These are phyloP conservation scores for Amanita subjunquillea DNA, from an alignment of 768 basidiomycete species.

Conservation along the genomic window DNA sequence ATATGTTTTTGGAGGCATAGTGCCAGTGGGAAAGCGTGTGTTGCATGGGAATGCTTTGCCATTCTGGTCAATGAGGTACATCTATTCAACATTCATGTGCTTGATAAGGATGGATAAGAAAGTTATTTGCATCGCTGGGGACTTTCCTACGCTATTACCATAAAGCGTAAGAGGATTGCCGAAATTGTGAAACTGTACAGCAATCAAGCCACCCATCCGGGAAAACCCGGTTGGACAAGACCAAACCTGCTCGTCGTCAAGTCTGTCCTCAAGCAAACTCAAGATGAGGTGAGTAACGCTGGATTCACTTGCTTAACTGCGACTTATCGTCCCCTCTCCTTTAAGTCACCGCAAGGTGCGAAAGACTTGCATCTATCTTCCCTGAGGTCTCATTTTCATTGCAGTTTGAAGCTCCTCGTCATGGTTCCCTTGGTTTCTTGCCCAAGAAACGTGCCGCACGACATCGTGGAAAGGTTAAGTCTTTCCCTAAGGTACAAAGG, in stretches of 20 bases:
- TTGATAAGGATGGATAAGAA: neutral
- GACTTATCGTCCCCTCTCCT: neutral
- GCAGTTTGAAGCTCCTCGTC: constrained; percentile 96
- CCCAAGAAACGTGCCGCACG: constrained; percentile 95
- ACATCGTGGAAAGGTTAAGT: constrained; percentile 98
- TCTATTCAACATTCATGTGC: neutral
- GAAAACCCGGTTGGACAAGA: constrained; percentile 18
- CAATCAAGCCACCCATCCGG: constrained; percentile 28
- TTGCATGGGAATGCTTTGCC: neutral
- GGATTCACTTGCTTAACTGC: constrained; percentile 1
- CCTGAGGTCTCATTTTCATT: constrained; percentile 8
- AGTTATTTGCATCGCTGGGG: neutral
- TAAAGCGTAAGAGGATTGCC: neutral
- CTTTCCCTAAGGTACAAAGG: constrained; percentile 85
- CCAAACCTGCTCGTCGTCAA: constrained; percentile 17
- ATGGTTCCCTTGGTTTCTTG: constrained; percentile 95
- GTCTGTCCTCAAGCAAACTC: constrained; percentile 19
- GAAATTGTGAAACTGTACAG: constrained; percentile 25
- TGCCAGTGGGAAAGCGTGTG: neutral
- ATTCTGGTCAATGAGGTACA: neutral
- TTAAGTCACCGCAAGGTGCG: constrained; percentile 81
- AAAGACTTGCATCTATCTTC: constrained; percentile 8
- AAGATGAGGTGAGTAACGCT: constrained; percentile 49
- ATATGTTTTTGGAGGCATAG: constrained; percentile 17
- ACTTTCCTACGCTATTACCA: neutral